Conservation (phyloP, 495 filamentous ascomycete genomes). For the Aspergillus campestris region DNA sequence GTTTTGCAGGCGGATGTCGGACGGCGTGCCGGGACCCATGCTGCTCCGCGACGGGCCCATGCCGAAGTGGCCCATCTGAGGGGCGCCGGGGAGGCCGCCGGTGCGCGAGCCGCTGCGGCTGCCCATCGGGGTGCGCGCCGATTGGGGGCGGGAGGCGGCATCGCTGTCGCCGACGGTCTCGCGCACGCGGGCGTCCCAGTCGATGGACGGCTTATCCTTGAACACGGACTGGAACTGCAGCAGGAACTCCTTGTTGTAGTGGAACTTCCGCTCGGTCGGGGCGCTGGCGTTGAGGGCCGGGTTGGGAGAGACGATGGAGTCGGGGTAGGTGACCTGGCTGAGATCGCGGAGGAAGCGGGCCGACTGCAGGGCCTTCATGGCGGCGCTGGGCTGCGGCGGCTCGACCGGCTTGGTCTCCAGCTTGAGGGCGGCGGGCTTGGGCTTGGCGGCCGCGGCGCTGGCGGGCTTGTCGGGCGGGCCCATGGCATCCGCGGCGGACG, state of each 20-base stretch:
- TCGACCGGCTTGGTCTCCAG: conserved; percentile 77
- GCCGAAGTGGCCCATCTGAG: conserved; percentile 68
- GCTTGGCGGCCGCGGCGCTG: conserved; percentile 47
- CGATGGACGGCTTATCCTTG: conserved; percentile 86
- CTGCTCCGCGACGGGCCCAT: conserved; percentile 33
- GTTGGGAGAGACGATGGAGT: conserved; percentile 76
- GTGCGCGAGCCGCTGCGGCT: conserved; percentile 39
- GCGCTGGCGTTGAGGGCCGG: conserved; percentile 74
- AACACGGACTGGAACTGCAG: conserved; percentile 95
- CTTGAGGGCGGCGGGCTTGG: conserved; percentile 75
- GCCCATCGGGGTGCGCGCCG: conserved; percentile 57
- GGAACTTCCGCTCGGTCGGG: conserved; percentile 71
- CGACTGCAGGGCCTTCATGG: conserved; percentile 81
- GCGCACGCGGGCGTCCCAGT: conserved; percentile 79
- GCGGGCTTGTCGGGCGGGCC: conserved; percentile 46
- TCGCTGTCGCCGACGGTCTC: conserved; percentile 78
- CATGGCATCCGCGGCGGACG: conserved; percentile 49
- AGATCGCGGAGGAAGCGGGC: conserved; percentile 75
- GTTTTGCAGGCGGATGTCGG: conserved; percentile 30
- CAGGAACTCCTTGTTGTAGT: conserved; percentile 92
- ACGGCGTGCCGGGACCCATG: conserved; percentile 61
- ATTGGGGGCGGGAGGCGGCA: conserved; percentile 57
- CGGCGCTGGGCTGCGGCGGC: conserved; percentile 81
- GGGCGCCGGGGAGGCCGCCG: conserved; percentile 28
- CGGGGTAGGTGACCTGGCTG: conserved; percentile 62